Base-by-base conservation (phyloP, 108 stramenopile genomes). In the Skeletonema menzelii region DNA sequence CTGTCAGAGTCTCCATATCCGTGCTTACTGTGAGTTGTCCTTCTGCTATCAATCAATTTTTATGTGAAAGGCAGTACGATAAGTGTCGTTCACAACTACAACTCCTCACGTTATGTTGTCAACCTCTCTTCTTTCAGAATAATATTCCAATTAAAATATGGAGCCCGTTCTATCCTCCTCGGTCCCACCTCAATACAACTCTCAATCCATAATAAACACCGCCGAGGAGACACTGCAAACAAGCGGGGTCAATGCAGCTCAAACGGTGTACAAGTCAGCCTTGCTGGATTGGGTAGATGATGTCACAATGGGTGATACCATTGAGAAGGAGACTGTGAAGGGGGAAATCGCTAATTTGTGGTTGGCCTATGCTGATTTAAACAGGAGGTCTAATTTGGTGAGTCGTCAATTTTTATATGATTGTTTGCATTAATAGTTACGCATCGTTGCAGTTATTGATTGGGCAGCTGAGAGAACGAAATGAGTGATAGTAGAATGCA, bases 251-350 rank as follows among this genome's bases (percentile, higher is more conserved):
- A 38, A 53, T 15, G 90, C 90, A 31, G 94, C 91, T 5, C 83
- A 88, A 70, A 87, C 86, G 47, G 65, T 88, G 32, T 95, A 81
- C 70, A 85, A 92, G 75, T 78, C 82, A 19, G 91, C 94, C 11
- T 56, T 95, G 57, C 80, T 95, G 75, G 88, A 86, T 42, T 95
- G 94, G 94, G 90, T 89, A 20, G 94, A 95, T 72, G 94, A 95
- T 70, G 88, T 91, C 19, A 88, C 87, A n/a, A 87, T 88, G 77
- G 82, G 82, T 15, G 53, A 63, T 38, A 64, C 60, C n/a, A 75
- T 71, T 66, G 74, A 59, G 11, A 79, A 85, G 27, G 70, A 49
- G n/a, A 49, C 26, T 17, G 57, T 73, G 6, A 27, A 27, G 69
- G 35, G 62, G 26, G 70, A 68, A 44, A 85, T 95, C 58, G 90